A percentile compares a stretch with the other conserved stretches of the same genome.
These are phyloP conservation scores for Sporobolomyces pararoseus DNA, from an alignment of 768 basidiomycete species.

Conservation along the genomic window DNA sequence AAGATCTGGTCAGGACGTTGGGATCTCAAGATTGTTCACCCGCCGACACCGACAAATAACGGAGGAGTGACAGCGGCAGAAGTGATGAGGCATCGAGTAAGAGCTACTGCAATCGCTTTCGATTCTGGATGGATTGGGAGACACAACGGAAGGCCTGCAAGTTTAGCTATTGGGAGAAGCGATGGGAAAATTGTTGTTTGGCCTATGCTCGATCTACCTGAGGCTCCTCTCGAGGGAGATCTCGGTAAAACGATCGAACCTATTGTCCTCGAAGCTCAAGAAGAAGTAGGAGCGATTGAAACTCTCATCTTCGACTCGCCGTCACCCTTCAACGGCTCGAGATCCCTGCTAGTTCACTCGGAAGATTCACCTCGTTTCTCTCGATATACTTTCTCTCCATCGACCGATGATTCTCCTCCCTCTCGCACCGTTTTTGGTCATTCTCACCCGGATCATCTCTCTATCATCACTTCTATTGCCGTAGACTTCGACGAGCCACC, in stretches of 20 bases:
- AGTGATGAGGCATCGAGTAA: background rate
- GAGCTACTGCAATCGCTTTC: constrained; percentile 22
- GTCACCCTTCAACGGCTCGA: background rate
- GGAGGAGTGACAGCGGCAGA: background rate
- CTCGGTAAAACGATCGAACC: background rate
- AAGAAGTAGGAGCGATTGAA: background rate
- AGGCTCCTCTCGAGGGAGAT: background rate
- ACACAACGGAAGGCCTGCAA: constrained; percentile 10
- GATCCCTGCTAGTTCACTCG: constrained; percentile 20
- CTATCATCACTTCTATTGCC: constrained; percentile 24
- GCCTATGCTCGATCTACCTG: background rate
- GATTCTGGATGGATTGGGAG: constrained; percentile 27
- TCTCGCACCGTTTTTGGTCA: constrained; percentile 18
- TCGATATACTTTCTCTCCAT: background rate
- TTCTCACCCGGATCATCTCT: background rate
- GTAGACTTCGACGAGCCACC: constrained; percentile 36
- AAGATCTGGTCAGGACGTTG: constrained; percentile 26
- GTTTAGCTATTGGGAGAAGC: constrained; percentile 27
- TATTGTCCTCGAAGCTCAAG: background rate
- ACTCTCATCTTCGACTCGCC: constrained; percentile 15
- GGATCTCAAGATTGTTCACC: constrained; percentile 15
- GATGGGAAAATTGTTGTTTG: constrained; percentile 31
- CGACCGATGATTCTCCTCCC: background rate
- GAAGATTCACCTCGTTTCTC: background rate
- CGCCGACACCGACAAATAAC: background rate